Percentiles rank a stretch among this genome's conserved stretches.
phyloP scores from a whole-genome alignment of 495 filamentous ascomycete genomes.

The Penicillium lividum region DNA sequence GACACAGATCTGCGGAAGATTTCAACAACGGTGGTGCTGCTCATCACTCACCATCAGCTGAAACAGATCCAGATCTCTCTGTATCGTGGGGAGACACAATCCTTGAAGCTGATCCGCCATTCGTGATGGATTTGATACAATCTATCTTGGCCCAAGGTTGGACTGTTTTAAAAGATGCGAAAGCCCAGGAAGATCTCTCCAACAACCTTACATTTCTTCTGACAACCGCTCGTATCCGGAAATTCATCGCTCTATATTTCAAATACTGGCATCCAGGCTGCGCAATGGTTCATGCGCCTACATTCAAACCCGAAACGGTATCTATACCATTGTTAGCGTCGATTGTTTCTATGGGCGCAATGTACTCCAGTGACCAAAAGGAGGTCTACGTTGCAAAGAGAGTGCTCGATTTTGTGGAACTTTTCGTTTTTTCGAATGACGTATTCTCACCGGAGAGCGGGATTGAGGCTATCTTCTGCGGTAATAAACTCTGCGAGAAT shows the following conservation, averaged over 20 bases:
- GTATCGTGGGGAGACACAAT: constrained; percentile 1
- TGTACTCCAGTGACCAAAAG: constrained; percentile 45
- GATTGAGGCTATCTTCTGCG: constrained; percentile 33
- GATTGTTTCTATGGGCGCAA: constrained; percentile 48
- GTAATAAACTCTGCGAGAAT: constrained; percentile 19
- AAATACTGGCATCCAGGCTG: constrained; percentile 51
- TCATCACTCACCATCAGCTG: constrained; percentile 16
- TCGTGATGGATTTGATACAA: constrained; percentile 39
- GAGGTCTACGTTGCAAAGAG: constrained; percentile 41
- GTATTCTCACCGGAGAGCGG: constrained; percentile 45
- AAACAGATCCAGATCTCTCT: no score
- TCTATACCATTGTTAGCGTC: constrained; percentile 40
- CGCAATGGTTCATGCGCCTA: constrained; percentile 40
- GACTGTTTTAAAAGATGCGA: constrained; percentile 37
- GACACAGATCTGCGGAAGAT: constrained; percentile 30
- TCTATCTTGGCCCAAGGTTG: constrained; percentile 37
- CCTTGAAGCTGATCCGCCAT: constrained; percentile 41
- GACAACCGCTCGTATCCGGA: constrained; percentile 43
- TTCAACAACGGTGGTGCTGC: constrained; percentile 16
- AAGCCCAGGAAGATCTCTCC: constrained; percentile 44
- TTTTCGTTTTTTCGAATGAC: constrained; percentile 47
- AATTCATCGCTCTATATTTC: constrained; percentile 44
- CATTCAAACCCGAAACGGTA: constrained; percentile 42
- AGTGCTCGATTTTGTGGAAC: constrained; percentile 48
- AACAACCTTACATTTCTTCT: constrained; percentile 40